Base-by-base conservation (phyloP, 1,284 basidiomycete species). In the Pseudozyma hubeiensis region DNA sequence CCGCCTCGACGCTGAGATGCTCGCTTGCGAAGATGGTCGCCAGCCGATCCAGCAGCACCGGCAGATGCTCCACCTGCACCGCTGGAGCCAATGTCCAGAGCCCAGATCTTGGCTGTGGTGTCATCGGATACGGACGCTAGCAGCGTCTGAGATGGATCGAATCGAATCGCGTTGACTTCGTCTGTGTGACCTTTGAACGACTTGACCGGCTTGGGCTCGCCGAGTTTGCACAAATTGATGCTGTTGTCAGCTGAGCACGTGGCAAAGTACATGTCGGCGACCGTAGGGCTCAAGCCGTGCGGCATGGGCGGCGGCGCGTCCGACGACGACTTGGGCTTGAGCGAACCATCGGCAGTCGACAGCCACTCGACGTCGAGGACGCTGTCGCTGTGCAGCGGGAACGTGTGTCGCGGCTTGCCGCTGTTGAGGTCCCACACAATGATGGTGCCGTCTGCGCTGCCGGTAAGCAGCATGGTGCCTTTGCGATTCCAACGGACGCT, bases 351-450 rank as follows among this genome's bases (percentile, higher is more conserved):
- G 30, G 73, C 73, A 3, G 64, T 71, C 24, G 75, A 77, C 24
- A 84, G 65, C 83, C 83, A 84, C 46, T 84, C 82, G 30, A 82
- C 81, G 41, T 84, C 83, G 24, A 84, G 62, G 6, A 83, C 79
- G 37, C 75, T 74, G 61, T 83, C 81, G 43, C 77, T 75, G 61
- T 84, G 83, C 4, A 82, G 48, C 17, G 68, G 68, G 57, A 77
- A 82, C 46, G 83, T 81, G 67, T 84, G 77, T 30, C 79, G 72
- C 19, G 81, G 78, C 61, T 80, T 83, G 45, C 83, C 83, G 52
- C 77, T 81, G 50, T 77, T 68, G n/a, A 83, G 62, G 50, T 84
- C 83, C 83, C 83, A 84, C 5, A 83, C 81, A 40, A 84, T 84
- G 43, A 78, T 81, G 44, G 83, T 80, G 30, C 82, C 80, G 52